Conservation (phyloP, 2,329 filamentous ascomycete genomes). For the Ophiostoma sp. region DNA sequence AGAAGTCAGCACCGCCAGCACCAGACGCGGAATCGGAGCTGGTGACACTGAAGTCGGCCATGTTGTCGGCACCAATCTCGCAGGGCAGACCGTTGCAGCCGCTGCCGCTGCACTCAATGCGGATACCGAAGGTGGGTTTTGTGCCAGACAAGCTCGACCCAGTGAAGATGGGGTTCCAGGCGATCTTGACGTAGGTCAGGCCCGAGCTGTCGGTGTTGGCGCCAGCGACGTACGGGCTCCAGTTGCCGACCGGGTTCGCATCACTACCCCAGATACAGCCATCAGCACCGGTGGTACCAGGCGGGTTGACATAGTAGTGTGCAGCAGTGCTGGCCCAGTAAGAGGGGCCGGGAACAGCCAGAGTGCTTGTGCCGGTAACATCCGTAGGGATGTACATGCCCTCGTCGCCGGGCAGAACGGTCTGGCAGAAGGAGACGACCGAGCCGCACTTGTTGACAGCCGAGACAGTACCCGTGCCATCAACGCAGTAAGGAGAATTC, state of each 20-base stretch:
- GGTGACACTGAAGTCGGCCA: slow-evolving; percentile 58
- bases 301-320: slow-evolving; percentile 79
- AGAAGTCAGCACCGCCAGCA: slow-evolving; percentile 69
- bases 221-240: slow-evolving; percentile 74
- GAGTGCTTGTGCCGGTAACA: slow-evolving; percentile 55
- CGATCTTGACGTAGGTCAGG: slow-evolving; percentile 71
- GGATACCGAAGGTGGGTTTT: slow-evolving; percentile 66
- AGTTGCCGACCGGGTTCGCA: slow-evolving; percentile 67
- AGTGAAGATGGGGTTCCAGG: slow-evolving; percentile 75
- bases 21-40: slow-evolving; percentile 57
- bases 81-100: slow-evolving; percentile 75
- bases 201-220: slow-evolving; percentile 68
- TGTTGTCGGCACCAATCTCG: slow-evolving; percentile 62
- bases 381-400: slow-evolving; percentile 80
- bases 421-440: slow-evolving; percentile 73
- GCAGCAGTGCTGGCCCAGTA: slow-evolving; percentile 75
- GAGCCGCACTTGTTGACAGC: slow-evolving; percentile 66
- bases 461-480: slow-evolving; percentile 64
- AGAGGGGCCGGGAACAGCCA: slow-evolving; percentile 68
- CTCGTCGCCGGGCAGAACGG: slow-evolving; percentile 75
- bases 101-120: slow-evolving; percentile 66
- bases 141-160: slow-evolving; percentile 53
- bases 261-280: slow-evolving; percentile 72
- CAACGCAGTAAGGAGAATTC: slow-evolving; percentile 66
- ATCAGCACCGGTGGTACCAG: slow-evolving; percentile 58